These are phyloP conservation scores for Phoma sp. DNA, from an alignment of 2,329 filamentous ascomycete genomes.

Conservation along the genomic window DNA sequence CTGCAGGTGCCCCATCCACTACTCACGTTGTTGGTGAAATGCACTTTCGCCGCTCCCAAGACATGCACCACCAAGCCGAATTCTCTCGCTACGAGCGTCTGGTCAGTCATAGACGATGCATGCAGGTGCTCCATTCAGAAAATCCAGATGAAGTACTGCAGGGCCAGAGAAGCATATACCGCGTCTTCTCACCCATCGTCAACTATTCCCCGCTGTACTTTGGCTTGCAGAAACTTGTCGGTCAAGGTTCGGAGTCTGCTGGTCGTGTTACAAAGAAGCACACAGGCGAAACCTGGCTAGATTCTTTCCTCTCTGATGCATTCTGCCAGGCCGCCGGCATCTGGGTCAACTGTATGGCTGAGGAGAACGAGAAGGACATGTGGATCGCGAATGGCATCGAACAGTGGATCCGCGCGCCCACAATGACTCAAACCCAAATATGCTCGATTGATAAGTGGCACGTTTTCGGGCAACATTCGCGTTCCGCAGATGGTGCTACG, in stretches of 20 bases:
- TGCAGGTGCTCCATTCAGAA: slow-evolving; percentile 32
- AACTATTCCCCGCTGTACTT: slow-evolving; percentile 43
- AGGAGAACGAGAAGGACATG: slow-evolving; percentile 28
- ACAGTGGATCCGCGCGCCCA: slow-evolving; percentile 35
- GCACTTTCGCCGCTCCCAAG: slow-evolving; percentile 22
- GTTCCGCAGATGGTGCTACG: slow-evolving; percentile 24
- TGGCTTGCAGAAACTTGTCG: slow-evolving; percentile 33
- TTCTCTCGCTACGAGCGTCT: slow-evolving; percentile 41
- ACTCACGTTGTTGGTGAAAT: slow-evolving; percentile 37
- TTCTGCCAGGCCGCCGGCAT: slow-evolving; percentile 46
- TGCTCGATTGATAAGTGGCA: slow-evolving; percentile 29
- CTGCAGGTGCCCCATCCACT: slow-evolving; percentile 6
- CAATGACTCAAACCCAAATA: neutral
- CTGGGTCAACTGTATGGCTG: slow-evolving; percentile 37
- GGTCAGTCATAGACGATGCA: slow-evolving; percentile 36
- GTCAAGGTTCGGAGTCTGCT: slow-evolving; percentile 12
- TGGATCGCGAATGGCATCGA: slow-evolving; percentile 43
- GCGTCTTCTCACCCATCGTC: slow-evolving; percentile 45
- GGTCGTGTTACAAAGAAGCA: slow-evolving; percentile 23
- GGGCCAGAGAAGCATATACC: slow-evolving; percentile 48
- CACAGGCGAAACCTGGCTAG: slow-evolving; percentile 31
- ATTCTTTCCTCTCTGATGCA: slow-evolving; percentile 32
- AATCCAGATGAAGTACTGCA: slow-evolving; percentile 43
- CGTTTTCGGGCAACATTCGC: slow-evolving; percentile 34
- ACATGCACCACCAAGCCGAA: slow-evolving; percentile 21